A percentile compares a stretch with the other conserved stretches of the same genome.
Evolutionary conservation across 2,329 filamentous ascomycete genomes (phyloP).

Genomic region (Fusarium goolgardi): DNA sequence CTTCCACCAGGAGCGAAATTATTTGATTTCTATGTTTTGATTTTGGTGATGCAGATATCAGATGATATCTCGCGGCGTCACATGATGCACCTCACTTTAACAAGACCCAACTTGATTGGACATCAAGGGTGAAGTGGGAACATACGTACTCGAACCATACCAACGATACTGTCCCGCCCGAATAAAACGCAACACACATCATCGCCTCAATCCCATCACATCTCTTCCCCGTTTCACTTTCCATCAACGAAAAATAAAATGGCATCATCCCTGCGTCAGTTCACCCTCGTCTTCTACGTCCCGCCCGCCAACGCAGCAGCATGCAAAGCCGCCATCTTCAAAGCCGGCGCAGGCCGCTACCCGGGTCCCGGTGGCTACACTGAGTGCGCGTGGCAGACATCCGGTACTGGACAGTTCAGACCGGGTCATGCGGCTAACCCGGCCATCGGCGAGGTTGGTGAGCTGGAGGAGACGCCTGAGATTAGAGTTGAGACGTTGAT

Average conservation of each 20-base stretch:
- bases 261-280: conserved; percentile 40
- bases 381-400: conserved; percentile 63
- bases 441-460: conserved; percentile 68
- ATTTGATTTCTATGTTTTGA: no score
- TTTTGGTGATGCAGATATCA: no score
- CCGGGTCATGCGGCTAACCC: conserved; percentile 72
- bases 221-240: neutral
- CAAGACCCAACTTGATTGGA: neutral
- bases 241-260: neutral
- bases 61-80: conserved; percentile 3
- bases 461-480: conserved; percentile 70
- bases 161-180: conserved; percentile 19
- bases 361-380: conserved; percentile 64
- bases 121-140: neutral
- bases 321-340: conserved; percentile 67
- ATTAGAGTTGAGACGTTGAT: conserved; percentile 72
- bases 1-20: no score
- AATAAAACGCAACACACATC: neutral
- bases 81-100: conserved; percentile 10
- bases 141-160: conserved; percentile 12
- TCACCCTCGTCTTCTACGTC: conserved; percentile 63
- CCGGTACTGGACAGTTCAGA: conserved; percentile 73
- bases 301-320: conserved; percentile 58
- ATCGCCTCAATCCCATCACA: neutral
- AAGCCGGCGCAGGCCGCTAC: conserved; percentile 67